Evolutionary conservation across 768 basidiomycete species (phyloP).

Genomic region (Tulasnella sp.): DNA sequence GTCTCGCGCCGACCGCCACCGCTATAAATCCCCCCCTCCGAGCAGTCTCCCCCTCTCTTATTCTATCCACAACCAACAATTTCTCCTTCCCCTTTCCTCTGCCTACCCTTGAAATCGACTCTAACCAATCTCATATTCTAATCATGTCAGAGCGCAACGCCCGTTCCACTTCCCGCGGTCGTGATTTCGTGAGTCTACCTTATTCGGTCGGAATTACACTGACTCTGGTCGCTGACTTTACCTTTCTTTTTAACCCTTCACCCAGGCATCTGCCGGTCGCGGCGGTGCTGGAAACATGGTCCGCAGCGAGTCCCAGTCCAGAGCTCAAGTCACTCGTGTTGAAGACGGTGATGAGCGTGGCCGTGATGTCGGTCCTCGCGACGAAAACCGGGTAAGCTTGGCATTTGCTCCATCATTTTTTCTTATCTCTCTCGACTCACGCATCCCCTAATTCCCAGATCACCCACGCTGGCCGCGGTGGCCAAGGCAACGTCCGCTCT

Average conservation of each 20-base stretch:
- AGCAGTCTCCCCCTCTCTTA: not conserved
- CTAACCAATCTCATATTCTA: not conserved
- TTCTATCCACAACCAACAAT: not conserved
- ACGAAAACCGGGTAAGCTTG: conserved; percentile 29
- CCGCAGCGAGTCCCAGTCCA: conserved; percentile 6
- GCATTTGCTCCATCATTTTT: conserved; percentile 26
- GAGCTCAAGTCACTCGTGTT: not conserved
- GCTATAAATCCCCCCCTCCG: not conserved
- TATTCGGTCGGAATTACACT: not conserved
- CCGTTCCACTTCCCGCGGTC: conserved; percentile 52
- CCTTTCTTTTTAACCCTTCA: not conserved
- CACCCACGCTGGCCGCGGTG: conserved; percentile 59
- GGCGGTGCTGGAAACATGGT: conserved; percentile 18
- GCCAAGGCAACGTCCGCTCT: conserved; percentile 77
- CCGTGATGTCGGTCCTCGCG: conserved; percentile 41
- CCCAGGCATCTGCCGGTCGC: conserved; percentile 52
- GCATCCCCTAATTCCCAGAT: conserved; percentile 23
- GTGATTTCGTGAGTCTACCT: conserved; percentile 46
- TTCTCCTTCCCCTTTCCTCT: not conserved
- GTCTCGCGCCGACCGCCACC: not conserved
- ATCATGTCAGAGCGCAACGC: not conserved
- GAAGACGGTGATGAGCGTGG: conserved; percentile 53
- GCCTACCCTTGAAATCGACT: not conserved
- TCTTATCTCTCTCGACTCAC: conserved; percentile 34
- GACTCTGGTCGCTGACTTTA: not conserved